These are phyloP conservation scores for Condylostoma magnum DNA, from an alignment of 169 alveolate genomes.

Conservation along the genomic window DNA sequence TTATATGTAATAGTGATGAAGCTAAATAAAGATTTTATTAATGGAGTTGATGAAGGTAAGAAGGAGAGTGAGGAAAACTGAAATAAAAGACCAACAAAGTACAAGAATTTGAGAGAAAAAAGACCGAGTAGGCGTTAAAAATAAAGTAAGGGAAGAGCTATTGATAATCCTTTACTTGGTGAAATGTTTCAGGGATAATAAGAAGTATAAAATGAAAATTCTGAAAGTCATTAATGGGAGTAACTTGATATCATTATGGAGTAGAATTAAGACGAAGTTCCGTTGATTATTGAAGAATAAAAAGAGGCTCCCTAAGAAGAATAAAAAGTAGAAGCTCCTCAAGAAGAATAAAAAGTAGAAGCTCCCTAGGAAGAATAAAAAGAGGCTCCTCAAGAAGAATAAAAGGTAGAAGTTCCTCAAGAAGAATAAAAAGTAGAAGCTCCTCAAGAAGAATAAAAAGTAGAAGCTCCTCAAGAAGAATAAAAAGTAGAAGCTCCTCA, in stretches of 20 bases:
- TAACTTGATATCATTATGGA: background rate
- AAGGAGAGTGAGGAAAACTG: background rate
- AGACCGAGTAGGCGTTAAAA: too few species aligned
- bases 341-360: constrained; percentile 2
- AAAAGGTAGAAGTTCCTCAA: background rate
- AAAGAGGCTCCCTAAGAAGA: too few species aligned
- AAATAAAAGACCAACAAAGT: too few species aligned
- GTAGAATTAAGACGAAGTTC: too few species aligned
- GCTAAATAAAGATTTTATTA: background rate
- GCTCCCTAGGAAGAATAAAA: too few species aligned
- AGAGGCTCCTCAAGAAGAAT: background rate
- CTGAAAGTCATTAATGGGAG: too few species aligned
- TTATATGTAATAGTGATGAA: constrained; percentile 59
- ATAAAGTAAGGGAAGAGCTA: background rate
- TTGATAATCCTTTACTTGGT: background rate
- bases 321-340: background rate
- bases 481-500: background rate
- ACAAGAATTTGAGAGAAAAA: background rate
- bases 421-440: constrained; percentile 19
- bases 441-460: background rate
- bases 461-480: background rate
- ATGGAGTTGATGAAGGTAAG: background rate
- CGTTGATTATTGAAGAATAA: too few species aligned
- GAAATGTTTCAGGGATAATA: constrained; percentile 4
- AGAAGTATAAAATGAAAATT: background rate